These are phyloP conservation scores for Darksidea phi DNA, from an alignment of 495 filamentous ascomycete species.

Conservation along the genomic window DNA sequence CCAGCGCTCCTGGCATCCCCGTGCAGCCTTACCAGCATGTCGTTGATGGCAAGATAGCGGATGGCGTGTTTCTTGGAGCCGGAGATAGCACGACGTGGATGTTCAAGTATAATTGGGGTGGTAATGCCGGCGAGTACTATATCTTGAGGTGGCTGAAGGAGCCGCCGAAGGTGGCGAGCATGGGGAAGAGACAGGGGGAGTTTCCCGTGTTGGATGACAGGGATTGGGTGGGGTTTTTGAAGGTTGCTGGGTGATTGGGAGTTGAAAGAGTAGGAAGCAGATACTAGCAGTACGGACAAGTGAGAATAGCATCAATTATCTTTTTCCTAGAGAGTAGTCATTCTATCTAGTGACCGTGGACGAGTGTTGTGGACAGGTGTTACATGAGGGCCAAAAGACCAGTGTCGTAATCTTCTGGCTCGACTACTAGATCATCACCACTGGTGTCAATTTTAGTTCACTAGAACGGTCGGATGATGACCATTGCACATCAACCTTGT, in stretches of 20 bases:
- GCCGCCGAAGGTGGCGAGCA: not conserved
- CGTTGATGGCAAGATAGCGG: not conserved
- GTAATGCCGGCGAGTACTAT: slow-evolving; percentile 19
- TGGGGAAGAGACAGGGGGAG: not conserved
- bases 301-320: not conserved
- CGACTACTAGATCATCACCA: too few species aligned
- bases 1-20: not conserved
- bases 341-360: too few species aligned
- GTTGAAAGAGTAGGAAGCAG: not conserved
- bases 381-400: too few species aligned
- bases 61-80: not conserved
- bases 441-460: too few species aligned
- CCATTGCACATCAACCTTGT: too few species aligned
- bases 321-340: not conserved
- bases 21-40: slow-evolving; percentile 1
- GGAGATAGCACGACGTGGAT: slow-evolving; percentile 1
- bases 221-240: slow-evolving; percentile 16
- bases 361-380: too few species aligned
- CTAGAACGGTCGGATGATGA: too few species aligned
- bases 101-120: slow-evolving; percentile 14
- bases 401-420: too few species aligned
- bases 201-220: slow-evolving; percentile 11
- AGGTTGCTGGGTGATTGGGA: not conserved
- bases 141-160: not conserved
- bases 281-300: not conserved